Percentiles rank a stretch among this genome's conserved stretches.
phyloP scores from a whole-genome alignment of 768 basidiomycete genomes.

The Lentinula lateritia region DNA sequence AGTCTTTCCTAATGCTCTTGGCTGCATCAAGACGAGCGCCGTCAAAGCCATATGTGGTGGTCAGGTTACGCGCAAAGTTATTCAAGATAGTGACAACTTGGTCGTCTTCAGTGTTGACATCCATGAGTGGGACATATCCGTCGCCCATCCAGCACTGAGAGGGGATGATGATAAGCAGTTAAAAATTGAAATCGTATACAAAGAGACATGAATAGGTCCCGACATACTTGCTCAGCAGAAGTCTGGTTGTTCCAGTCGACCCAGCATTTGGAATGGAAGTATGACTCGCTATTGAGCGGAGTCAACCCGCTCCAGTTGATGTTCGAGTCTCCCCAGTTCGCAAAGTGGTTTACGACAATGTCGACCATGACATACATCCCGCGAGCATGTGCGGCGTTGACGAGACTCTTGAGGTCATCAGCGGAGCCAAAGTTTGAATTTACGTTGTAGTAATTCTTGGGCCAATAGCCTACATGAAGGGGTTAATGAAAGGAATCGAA shows the following conservation, averaged over 20 bases:
- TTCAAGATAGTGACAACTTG: constrained; percentile 47
- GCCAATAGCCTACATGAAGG: constrained; percentile 26
- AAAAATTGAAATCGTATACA: not conserved
- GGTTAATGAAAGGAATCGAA: not conserved
- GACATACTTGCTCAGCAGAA: constrained; percentile 35
- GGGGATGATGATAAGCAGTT: not conserved
- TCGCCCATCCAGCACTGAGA: constrained; percentile 68
- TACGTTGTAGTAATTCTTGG: constrained; percentile 53
- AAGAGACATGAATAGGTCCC: not conserved
- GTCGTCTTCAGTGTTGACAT: constrained; percentile 64
- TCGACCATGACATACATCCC: constrained; percentile 69
- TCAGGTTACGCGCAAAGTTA: constrained; percentile 52
- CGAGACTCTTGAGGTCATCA: constrained; percentile 66
- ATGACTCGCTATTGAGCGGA: constrained; percentile 20
- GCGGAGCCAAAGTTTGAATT: constrained; percentile 70
- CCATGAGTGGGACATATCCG: constrained; percentile 50
- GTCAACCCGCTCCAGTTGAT: constrained; percentile 7
- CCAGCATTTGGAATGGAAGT: constrained; percentile 62
- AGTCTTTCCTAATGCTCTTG: constrained; percentile 54
- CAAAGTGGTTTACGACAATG: constrained; percentile 65
- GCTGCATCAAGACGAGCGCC: constrained; percentile 66
- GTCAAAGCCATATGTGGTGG: constrained; percentile 54
- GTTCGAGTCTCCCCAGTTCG: not conserved
- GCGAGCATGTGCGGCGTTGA: constrained; percentile 57
- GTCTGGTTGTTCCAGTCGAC: constrained; percentile 60